These are phyloP conservation scores for Didymella segeticola DNA, from an alignment of 2,329 filamentous ascomycete species.

Conservation along the genomic window DNA sequence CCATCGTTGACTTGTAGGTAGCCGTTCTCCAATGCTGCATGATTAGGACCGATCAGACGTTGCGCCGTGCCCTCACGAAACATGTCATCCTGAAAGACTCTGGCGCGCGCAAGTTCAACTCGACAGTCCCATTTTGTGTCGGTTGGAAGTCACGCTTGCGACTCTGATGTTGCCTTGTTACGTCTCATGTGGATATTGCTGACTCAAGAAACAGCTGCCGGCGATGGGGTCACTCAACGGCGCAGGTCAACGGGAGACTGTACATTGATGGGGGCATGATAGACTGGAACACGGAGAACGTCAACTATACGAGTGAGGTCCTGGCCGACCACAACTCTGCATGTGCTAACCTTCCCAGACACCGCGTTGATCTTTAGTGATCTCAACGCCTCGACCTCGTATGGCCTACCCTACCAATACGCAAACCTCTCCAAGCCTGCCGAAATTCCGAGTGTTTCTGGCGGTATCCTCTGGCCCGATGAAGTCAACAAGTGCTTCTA, in stretches of 20 bases:
- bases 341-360: slow-evolving; percentile 47
- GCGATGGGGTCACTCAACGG: slow-evolving; percentile 63
- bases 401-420: slow-evolving; percentile 60
- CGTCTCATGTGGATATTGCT: background rate
- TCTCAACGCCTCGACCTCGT: slow-evolving; percentile 52
- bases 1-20: slow-evolving; percentile 57
- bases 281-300: slow-evolving; percentile 60
- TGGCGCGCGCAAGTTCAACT: background rate
- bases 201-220: slow-evolving; percentile 40
- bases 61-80: background rate
- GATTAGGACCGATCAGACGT: background rate
- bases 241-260: slow-evolving; percentile 64
- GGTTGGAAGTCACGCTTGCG: background rate
- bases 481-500: slow-evolving; percentile 69
- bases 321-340: background rate
- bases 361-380: slow-evolving; percentile 65
- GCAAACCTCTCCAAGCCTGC: slow-evolving; percentile 66
- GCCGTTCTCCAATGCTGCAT: background rate
- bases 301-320: slow-evolving; percentile 57
- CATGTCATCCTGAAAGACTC: background rate
- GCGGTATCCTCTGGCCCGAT: slow-evolving; percentile 65
- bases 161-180: background rate
- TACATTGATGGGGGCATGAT: slow-evolving; percentile 69
- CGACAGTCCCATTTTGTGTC: too few relatives aligned
- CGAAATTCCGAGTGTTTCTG: slow-evolving; percentile 60